Evolutionary conservation across 2,329 filamentous ascomycete species (phyloP).

Genomic region (Colletotrichum gigasporum): DNA sequence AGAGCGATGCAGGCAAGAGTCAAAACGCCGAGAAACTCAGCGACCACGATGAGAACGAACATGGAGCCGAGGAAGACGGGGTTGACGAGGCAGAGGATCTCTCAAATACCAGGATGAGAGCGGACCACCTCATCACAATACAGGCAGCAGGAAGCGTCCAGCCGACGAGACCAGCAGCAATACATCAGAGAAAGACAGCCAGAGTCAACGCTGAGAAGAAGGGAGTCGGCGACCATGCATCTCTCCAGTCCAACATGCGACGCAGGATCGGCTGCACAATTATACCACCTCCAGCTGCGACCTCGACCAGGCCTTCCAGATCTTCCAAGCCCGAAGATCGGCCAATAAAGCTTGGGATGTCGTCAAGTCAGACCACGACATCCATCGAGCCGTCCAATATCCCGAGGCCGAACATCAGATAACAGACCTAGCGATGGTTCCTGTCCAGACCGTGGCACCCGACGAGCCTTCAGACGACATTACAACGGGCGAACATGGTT

Average conservation of each 20-base stretch:
- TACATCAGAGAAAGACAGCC: no score
- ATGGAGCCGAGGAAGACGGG: no score
- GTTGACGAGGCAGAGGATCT: no score
- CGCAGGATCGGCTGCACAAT: no score
- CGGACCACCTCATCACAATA: no score
- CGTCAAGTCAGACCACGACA: neutral
- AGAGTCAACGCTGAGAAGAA: no score
- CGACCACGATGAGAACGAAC: no score
- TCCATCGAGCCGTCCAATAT: neutral
- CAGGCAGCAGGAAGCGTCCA: no score
- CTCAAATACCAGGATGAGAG: no score
- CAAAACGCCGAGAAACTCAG: no score
- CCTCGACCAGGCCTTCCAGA: neutral
- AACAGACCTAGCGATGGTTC: neutral
- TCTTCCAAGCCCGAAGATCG: conserved; percentile 2
- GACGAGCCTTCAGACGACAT: conserved; percentile 3
- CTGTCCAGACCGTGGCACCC: neutral
- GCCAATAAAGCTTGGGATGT: neutral
- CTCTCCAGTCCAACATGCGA: neutral
- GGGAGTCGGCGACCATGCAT: neutral
- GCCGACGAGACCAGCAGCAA: no score
- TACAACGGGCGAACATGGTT: neutral
- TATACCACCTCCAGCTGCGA: neutral
- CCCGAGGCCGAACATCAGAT: conserved; percentile 14
- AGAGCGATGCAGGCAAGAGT: no score